Percentiles rank a stretch among this genome's conserved stretches.
Conservation (phyloP, 768 basidiomycete genomes). For the Hypholoma fasciculare region DNA sequence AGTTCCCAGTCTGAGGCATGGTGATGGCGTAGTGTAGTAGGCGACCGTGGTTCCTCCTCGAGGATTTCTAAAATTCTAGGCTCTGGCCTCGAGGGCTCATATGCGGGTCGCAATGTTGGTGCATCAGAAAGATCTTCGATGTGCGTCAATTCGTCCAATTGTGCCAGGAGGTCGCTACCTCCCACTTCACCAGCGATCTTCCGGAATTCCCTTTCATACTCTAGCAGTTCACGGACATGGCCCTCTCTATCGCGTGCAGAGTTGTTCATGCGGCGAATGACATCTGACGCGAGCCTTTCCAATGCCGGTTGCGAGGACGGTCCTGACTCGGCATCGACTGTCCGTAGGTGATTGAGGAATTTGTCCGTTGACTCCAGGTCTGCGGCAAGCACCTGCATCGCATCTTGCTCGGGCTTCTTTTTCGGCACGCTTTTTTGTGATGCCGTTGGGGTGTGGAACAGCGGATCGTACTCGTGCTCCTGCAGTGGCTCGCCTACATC, state of each 20-base stretch:
- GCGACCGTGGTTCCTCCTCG: conserved; percentile 29
- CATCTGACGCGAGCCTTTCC: conserved; percentile 71
- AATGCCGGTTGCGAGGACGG: conserved; percentile 42
- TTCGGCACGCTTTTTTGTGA: conserved; percentile 29
- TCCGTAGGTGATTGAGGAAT: conserved; percentile 72
- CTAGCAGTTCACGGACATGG: conserved; percentile 77
- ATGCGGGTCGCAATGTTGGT: conserved; percentile 14
- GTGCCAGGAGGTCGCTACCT: conserved; percentile 70
- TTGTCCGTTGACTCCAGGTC: conserved; percentile 77
- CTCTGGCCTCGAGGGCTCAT: conserved; percentile 25
- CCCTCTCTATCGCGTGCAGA: conserved; percentile 74
- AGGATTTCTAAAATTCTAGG: conserved; percentile 25
- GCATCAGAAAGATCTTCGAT: conserved; percentile 46
- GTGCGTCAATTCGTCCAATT: conserved; percentile 61
- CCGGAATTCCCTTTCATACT: conserved; percentile 78
- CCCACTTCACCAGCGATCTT: conserved; percentile 78
- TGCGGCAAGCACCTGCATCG: conserved; percentile 71
- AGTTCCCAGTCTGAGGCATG: conserved; percentile 59
- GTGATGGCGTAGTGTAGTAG: conserved; percentile 17
- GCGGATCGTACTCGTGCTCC: conserved; percentile 36
- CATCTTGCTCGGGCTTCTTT: conserved; percentile 48
- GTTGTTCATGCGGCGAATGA: conserved; percentile 78
- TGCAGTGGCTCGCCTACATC: conserved; percentile 28
- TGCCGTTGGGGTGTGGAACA: conserved; percentile 38
- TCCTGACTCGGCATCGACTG: conserved; percentile 57